Conservation (phyloP, 129 eudicot species). For the Arctium minus region DNA sequence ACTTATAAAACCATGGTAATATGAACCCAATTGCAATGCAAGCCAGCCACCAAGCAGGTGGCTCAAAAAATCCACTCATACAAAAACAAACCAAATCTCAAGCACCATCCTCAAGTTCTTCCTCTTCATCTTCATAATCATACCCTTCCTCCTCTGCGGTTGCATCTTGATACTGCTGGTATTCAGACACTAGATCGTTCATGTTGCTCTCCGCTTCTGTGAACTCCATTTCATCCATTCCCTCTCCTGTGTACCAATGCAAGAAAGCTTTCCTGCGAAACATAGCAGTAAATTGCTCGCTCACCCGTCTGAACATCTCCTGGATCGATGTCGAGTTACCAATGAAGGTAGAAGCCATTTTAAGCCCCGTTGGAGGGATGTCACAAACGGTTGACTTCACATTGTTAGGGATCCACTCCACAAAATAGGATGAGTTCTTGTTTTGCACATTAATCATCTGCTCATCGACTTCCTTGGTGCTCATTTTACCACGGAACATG, state of each 20-base stretch:
- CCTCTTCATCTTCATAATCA: constrained; percentile 69
- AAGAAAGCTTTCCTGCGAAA: constrained; percentile 69
- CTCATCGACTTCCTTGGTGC: constrained; percentile 60
- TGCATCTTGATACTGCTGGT: constrained; percentile 85
- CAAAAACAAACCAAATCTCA: constrained; percentile 8
- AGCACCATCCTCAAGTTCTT: constrained; percentile 29
- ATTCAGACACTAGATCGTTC: constrained; percentile 81
- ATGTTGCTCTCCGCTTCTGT: constrained; percentile 82
- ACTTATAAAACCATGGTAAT: constrained; percentile 1
- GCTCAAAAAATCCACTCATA: background rate
- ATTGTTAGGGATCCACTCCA: constrained; percentile 71
- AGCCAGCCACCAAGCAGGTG: constrained; percentile 13
- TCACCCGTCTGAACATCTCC: constrained; percentile 61
- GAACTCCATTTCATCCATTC: constrained; percentile 76
- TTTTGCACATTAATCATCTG: constrained; percentile 73
- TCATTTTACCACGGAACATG: constrained; percentile 65
- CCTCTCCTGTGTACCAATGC: constrained; percentile 78
- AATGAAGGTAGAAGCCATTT: constrained; percentile 73
- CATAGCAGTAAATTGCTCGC: constrained; percentile 73
- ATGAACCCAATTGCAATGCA: constrained; percentile 2
- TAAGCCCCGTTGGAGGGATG: constrained; percentile 65
- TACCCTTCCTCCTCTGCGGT: constrained; percentile 68
- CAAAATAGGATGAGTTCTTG: constrained; percentile 74
- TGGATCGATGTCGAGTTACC: constrained; percentile 67
- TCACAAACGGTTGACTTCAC: constrained; percentile 81